Evolutionary conservation across 345 rosid genomes (phyloP), one percentile per base, ranked within the genome.

Genomic region (Toxicodendron radicans): DNA sequence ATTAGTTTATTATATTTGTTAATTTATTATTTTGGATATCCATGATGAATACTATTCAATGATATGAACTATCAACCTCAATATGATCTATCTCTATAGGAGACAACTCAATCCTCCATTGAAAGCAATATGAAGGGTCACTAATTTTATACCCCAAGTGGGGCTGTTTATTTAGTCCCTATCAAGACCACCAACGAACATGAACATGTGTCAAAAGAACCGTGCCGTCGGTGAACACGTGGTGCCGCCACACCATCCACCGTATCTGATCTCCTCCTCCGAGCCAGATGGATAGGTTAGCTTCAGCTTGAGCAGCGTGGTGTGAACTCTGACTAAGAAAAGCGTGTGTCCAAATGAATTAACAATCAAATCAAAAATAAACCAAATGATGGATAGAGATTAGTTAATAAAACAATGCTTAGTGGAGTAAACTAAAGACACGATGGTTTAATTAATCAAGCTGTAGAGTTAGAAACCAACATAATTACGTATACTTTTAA

Each of bases 401-500:
- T 21, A 48, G 43, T 38, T 27, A 0, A 74, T 5, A 6, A 48
- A 48, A n/a, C 32, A 14, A 16, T 66, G 72, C 66, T 20, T 48
- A 32, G 76, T 48, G 64, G 57, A n/a, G 79, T 27, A 27, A 27
- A n/a, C n/a, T 62, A 76, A 75, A 41, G 49, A 71, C 73, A 73
- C 72, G 41, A 64, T 66, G 33, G 30, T 10, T 45, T 43, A 33
- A 35, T 46, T 54, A 32, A 6, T 24, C 35, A 75, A 16, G 10
- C 17, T 70, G 82, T 53, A 73, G 89, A 84, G 82, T 74, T 80
- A 27, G 85, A 78, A 60, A 72, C 79, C 86, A 83, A 78, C 78
- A 83, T 53, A 60, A 75, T 69, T 70, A 80, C 78, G 80, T 49
- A 57, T 67, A 71, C 76, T 77, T 48, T 18, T 30, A 32, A 54